Evolutionary conservation across 2,329 filamentous ascomycete species (phyloP).

Genomic region (Colletotrichum sansevieriae): DNA sequence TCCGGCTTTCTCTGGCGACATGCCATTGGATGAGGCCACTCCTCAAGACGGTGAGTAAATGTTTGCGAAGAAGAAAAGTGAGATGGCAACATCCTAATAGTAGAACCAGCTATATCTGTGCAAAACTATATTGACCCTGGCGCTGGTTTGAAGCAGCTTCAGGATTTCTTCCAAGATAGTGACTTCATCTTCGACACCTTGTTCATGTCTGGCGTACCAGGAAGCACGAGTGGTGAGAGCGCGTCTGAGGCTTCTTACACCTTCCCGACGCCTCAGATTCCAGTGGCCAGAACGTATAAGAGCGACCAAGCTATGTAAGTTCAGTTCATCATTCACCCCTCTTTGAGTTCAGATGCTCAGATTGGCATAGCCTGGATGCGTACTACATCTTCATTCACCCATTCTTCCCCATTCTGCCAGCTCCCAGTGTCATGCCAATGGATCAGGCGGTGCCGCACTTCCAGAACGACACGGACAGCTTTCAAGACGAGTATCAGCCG

Average conservation of each 20-base stretch:
- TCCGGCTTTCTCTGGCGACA: slow-evolving; percentile 45
- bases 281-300: slow-evolving; percentile 58
- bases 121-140: slow-evolving; percentile 61
- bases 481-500: slow-evolving; percentile 54
- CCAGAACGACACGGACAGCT: slow-evolving; percentile 52
- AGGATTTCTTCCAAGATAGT: slow-evolving; percentile 60
- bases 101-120: slow-evolving; percentile 49
- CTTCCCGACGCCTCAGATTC: slow-evolving; percentile 41
- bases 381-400: slow-evolving; percentile 67
- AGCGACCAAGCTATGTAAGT: slow-evolving; percentile 57
- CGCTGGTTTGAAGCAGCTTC: slow-evolving; percentile 60
- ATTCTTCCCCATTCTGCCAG: slow-evolving; percentile 63
- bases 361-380: slow-evolving; percentile 53
- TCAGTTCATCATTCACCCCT: background rate
- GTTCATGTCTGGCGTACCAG: slow-evolving; percentile 48
- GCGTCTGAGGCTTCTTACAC: slow-evolving; percentile 40
- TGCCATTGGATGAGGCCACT: slow-evolving; percentile 47
- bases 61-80: background rate
- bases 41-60: slow-evolving; percentile 48
- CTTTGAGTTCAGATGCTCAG: background rate
- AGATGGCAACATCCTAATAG: slow-evolving; percentile 24
- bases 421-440: slow-evolving; percentile 52
- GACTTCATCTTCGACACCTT: slow-evolving; percentile 62
- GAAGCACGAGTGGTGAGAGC: slow-evolving; percentile 39
- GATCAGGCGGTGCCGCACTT: slow-evolving; percentile 51